phyloP scores from a whole-genome alignment of 306 rosid species.

The Luffa acutangula region DNA sequence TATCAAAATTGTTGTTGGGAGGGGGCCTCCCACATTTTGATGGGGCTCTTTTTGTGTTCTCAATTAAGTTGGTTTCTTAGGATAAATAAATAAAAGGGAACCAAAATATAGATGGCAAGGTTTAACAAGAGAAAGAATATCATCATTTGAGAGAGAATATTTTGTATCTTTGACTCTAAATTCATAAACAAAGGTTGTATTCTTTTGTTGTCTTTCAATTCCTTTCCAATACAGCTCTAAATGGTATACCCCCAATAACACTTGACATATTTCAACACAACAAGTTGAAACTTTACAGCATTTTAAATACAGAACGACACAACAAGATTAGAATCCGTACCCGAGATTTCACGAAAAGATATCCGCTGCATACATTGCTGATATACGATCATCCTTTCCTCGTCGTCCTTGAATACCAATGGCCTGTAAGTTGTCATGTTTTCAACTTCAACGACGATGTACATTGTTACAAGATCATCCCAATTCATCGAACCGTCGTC shows the following conservation, averaged over 20 bases:
- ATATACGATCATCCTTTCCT: neutral
- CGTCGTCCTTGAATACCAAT: neutral
- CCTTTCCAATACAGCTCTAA: neutral
- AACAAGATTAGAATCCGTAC: neutral
- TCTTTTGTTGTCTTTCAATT: neutral
- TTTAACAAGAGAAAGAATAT: neutral
- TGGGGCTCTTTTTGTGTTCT: neutral
- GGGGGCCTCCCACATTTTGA: neutral
- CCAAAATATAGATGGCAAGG: neutral
- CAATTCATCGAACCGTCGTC: neutral
- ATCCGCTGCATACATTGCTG: neutral
- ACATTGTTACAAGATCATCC: neutral
- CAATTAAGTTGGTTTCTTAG: neutral
- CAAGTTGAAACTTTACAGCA: neutral
- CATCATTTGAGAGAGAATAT: neutral
- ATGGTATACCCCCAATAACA: neutral
- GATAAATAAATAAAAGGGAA: too few relatives aligned
- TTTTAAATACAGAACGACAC: neutral
- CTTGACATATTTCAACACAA: neutral
- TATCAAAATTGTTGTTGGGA: neutral
- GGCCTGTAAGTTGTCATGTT: neutral
- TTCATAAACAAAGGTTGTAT: neutral
- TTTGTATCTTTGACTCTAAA: neutral
- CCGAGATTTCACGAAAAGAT: neutral
- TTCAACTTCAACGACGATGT: neutral